Base-by-base conservation (phyloP, 805 yeast species). In the Lachancea quebecensis region DNA sequence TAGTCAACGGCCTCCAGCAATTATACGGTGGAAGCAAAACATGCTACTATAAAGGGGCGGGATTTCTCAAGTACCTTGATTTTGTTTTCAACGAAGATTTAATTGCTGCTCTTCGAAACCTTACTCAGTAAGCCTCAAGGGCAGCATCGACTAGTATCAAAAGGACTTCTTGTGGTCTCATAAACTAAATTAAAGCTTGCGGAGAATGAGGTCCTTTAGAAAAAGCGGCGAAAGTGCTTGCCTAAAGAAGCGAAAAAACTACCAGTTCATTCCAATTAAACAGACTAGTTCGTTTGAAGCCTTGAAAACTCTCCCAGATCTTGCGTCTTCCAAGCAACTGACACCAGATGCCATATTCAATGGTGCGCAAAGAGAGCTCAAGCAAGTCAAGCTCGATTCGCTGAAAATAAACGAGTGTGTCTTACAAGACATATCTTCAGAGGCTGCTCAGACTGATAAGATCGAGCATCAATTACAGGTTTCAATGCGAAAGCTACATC, bases 381-480 rank as follows among this genome's bases (percentile, higher is more conserved):
- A 41, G 15, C 58, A 53, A 35, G 55, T 61, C 1, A 49, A 49
- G 17, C 31, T 42, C 2, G 66, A 59, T 39, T 44, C 61, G 9
- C 31, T 21, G 2, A 29, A 43, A 6, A 46, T 61, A n/a, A 54
- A 55, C 43, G 43, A 40, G 11, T 46, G 46, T 8, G 47, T 63
- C 8, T 55, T 56, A 25, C 59, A 54, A 25, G 69, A 64, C 39
- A 53, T 68, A 4, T 54, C 56, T 11, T 52, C 57, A 14, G 70
- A 66, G 42, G 49, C 56, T 27, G 53, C 51, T 21, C 64, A 60
- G 30, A 65, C 66, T 46, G 51, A 50, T 17, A 39, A 43, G 27
- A 50, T 61, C 7, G 59, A 61, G 30, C 16, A 31, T 8, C 56
- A 57, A 35, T 38, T 62, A 25, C 56, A 51, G 17, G 45, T 43